These are phyloP conservation scores for Globisporangium spiculum DNA, from an alignment of 352 stramenopile genomes.

Conservation along the genomic window DNA sequence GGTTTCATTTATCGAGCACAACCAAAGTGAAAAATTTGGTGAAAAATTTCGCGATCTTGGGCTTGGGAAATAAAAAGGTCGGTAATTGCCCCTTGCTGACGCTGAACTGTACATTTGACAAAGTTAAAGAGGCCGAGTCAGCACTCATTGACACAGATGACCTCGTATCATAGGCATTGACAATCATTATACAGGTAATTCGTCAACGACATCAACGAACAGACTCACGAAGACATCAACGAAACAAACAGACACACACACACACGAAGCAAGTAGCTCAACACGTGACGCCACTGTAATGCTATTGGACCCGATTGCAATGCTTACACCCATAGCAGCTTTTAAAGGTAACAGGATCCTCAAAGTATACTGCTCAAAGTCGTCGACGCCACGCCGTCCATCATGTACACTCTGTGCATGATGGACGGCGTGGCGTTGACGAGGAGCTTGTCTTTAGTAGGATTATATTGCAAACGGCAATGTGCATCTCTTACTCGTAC, in stretches of 20 bases:
- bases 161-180: background rate
- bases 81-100: background rate
- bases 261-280: background rate
- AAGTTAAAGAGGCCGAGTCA: background rate
- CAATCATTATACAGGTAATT: background rate
- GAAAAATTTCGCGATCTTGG: background rate
- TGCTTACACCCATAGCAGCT: background rate
- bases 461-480: background rate
- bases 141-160: background rate
- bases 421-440: background rate
- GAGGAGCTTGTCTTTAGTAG: background rate
- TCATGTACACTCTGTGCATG: background rate
- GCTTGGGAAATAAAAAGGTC: background rate
- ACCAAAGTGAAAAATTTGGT: background rate
- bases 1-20: background rate
- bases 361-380: background rate
- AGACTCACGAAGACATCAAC: background rate
- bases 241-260: background rate
- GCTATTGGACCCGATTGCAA: background rate
- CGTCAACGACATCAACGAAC: background rate
- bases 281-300: background rate
- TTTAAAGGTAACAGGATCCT: background rate
- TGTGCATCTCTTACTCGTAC: background rate
- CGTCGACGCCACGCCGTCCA: background rate
- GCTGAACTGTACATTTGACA: background rate